Conservation (phyloP, 106 monocot species). For the Platanthera guangdongensis region DNA sequence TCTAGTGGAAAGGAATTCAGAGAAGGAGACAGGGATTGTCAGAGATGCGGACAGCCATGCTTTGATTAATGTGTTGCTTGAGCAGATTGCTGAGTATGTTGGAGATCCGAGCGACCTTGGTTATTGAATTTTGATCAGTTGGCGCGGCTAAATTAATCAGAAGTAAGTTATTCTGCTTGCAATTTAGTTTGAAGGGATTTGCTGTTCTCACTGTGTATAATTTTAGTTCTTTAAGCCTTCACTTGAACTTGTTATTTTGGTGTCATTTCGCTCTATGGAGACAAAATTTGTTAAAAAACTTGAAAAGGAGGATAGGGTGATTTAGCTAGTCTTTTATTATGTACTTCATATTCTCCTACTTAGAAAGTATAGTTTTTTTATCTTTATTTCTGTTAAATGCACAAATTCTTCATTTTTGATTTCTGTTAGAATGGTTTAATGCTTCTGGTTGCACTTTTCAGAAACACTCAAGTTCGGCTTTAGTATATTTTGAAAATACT, state of each 20-base stretch:
- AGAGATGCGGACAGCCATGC: constrained; percentile 67
- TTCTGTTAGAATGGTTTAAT: too few species aligned
- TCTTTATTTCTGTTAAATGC: too few species aligned
- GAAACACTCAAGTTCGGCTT: too few species aligned
- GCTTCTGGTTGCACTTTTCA: too few species aligned
- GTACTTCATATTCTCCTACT: too few species aligned
- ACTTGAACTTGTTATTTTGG: not conserved
- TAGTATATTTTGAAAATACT: too few species aligned
- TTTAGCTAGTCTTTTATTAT: too few species aligned
- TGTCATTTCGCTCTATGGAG: not conserved
- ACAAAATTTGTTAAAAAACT: too few species aligned
- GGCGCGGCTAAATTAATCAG: not conserved
- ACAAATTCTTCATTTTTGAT: too few species aligned
- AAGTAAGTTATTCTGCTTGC: not conserved
- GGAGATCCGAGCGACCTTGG: constrained; percentile 69
- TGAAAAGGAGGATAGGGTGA: too few species aligned
- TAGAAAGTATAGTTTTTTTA: too few species aligned
- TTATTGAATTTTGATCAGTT: constrained; percentile 31
- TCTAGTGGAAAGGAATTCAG: constrained; percentile 62
- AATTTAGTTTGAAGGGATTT: not conserved
- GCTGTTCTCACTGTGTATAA: not conserved
- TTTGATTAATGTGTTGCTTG: constrained; percentile 66
- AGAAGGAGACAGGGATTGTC: constrained; percentile 60
- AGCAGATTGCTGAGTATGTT: constrained; percentile 85
- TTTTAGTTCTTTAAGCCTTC: not conserved